These are phyloP conservation scores for Melampsora larici-populina DNA, from an alignment of 1,284 basidiomycete species.

Conservation along the genomic window DNA sequence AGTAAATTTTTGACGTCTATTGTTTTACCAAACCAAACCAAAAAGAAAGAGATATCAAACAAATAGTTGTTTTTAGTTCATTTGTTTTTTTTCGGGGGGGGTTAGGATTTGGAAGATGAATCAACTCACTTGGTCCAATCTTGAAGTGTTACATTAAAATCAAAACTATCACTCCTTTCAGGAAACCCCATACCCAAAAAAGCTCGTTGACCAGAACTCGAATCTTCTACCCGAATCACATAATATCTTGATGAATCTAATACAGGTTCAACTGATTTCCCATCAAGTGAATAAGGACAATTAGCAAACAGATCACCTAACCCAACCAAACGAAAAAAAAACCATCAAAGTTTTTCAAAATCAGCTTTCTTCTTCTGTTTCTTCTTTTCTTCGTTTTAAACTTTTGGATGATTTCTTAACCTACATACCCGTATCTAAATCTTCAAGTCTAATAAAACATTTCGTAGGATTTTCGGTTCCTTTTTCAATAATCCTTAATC, in stretches of 20 bases:
- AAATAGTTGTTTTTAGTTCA: constrained; percentile 43
- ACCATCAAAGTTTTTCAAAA: no score
- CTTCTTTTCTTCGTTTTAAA: no score
- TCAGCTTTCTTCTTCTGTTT: no score
- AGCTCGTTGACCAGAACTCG: constrained; percentile 70
- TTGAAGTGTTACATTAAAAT: constrained; percentile 93
- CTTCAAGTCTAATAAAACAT: constrained; percentile 68
- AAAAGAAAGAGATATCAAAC: constrained; percentile 57
- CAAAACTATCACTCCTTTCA: constrained; percentile 86
- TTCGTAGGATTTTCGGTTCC: constrained; percentile 53
- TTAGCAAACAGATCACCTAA: constrained; percentile 74
- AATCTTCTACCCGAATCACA: constrained; percentile 79
- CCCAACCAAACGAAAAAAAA: background rate
- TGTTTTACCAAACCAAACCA: constrained; percentile 48
- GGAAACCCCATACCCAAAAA: constrained; percentile 92
- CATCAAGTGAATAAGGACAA: constrained; percentile 76
- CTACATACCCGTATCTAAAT: constrained; percentile 65
- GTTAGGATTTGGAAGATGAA: constrained; percentile 31
- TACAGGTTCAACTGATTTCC: constrained; percentile 83
- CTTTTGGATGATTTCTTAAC: no score
- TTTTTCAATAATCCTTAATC: constrained; percentile 77
- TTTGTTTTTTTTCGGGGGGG: no score
- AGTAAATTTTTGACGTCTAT: constrained; percentile 12
- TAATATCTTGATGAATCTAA: constrained; percentile 95
- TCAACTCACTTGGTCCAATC: constrained; percentile 80